phyloP scores from a whole-genome alignment of 1,284 basidiomycete genomes.

The Testicularia cyperi region DNA sequence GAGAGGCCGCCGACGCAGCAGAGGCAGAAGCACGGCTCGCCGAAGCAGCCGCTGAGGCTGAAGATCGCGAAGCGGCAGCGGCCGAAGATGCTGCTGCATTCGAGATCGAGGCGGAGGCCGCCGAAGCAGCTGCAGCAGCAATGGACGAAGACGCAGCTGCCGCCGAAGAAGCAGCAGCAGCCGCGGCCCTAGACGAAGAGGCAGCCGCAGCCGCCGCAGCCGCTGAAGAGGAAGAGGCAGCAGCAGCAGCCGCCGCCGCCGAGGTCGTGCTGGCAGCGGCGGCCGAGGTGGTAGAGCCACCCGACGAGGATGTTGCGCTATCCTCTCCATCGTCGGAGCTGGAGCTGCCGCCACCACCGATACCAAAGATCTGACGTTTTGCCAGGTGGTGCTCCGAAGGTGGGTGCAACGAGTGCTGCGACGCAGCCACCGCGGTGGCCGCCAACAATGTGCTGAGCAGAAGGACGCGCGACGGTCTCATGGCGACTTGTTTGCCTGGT shows the following conservation, averaged over 20 bases:
- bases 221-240: conserved; percentile 2
- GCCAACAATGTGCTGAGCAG: background rate
- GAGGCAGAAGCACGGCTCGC: conserved; percentile 2
- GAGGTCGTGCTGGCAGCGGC: conserved; percentile 15
- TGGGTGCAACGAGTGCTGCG: conserved; percentile 1
- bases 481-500: background rate
- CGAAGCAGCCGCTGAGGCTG: conserved; percentile 12
- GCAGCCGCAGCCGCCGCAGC: conserved; percentile 2
- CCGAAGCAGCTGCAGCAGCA: background rate
- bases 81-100: conserved; percentile 2
- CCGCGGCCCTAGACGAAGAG: conserved; percentile 19
- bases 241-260: conserved; percentile 12
- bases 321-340: background rate
- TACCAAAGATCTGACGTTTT: background rate
- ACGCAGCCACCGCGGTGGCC: background rate
- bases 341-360: background rate
- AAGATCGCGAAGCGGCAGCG: conserved; percentile 10
- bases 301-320: conserved; percentile 4
- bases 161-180: conserved; percentile 12
- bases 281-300: conserved; percentile 6
- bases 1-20: conserved; percentile 9
- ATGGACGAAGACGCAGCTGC: conserved; percentile 20
- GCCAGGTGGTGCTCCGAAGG: conserved; percentile 1
- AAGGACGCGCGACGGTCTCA: background rate
- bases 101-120: conserved; percentile 14